These are phyloP conservation scores for Hypoxylon sp. DNA, from an alignment of 2,329 filamentous ascomycete genomes.

Conservation along the genomic window DNA sequence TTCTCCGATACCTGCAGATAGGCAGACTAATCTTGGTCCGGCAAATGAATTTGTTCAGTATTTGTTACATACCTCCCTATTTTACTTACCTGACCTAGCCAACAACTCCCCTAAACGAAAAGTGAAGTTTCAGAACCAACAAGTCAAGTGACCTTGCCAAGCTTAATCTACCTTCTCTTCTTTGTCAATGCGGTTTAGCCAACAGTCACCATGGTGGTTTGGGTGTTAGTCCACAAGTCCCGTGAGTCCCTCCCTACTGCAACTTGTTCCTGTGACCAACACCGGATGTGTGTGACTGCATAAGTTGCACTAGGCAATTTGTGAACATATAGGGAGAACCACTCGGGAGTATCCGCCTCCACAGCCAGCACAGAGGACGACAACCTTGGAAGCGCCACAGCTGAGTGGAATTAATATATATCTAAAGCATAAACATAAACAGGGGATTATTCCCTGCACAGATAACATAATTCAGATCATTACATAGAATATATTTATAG, in stretches of 20 bases:
- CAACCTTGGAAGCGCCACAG: conserved; percentile 27
- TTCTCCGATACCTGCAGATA: conserved; percentile 40
- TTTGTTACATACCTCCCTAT: conserved; percentile 23
- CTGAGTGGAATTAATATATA: conserved; percentile 29
- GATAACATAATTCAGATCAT: conserved; percentile 27
- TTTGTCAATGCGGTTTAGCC: conserved; percentile 27
- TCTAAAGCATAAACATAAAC: conserved; percentile 25
- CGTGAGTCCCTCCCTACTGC: conserved; percentile 38
- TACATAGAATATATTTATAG: conserved; percentile 38
- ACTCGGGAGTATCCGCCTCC: conserved; percentile 52
- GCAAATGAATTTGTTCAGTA: conserved; percentile 40
- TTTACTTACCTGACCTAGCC: conserved; percentile 10
- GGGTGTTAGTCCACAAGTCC: conserved; percentile 43
- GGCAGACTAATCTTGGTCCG: conserved; percentile 37
- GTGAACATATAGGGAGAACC: conserved; percentile 36
- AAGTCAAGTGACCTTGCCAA: conserved; percentile 45
- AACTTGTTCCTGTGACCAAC: conserved; percentile 52
- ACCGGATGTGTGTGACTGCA: conserved; percentile 54
- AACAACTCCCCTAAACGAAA: conserved; percentile 14
- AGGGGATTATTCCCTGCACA: conserved; percentile 14
- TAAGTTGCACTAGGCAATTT: conserved; percentile 48
- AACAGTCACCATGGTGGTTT: conserved; percentile 28
- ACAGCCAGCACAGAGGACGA: conserved; percentile 37
- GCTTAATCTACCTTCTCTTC: conserved; percentile 24
- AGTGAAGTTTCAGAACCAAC: conserved; percentile 36